Evolutionary conservation across 2,329 filamentous ascomycete species (phyloP).

Genomic region (Penicillium vulpinum): DNA sequence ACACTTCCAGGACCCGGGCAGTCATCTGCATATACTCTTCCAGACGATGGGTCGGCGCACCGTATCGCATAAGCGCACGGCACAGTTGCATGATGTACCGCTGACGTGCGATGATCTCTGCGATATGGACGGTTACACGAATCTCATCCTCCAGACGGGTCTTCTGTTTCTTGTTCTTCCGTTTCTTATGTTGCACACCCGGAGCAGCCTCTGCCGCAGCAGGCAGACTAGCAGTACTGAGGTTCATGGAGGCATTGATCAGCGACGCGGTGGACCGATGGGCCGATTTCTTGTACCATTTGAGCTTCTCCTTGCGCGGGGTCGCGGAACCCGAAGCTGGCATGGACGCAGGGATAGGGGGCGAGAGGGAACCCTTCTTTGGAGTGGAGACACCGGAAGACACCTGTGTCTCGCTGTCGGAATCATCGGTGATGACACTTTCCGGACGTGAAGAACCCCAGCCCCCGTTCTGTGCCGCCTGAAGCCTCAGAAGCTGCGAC

Average conservation of each 20-base stretch:
- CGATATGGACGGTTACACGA: constrained; percentile 62
- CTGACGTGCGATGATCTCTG: constrained; percentile 74
- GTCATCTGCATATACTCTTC: constrained; percentile 93
- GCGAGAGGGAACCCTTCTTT: constrained; percentile 24
- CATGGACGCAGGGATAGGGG: constrained; percentile 19
- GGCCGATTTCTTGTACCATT: constrained; percentile 45
- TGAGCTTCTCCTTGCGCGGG: constrained; percentile 41
- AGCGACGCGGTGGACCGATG: constrained; percentile 42
- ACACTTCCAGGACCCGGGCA: constrained; percentile 80
- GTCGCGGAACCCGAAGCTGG: constrained; percentile 33
- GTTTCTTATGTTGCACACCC: constrained; percentile 5
- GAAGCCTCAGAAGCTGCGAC: constrained; percentile 69
- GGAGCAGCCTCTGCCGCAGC: constrained; percentile 25
- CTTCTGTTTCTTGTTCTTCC: constrained; percentile 30
- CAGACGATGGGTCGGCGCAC: constrained; percentile 86
- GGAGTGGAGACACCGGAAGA: constrained; percentile 33
- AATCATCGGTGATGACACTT: constrained; percentile 34
- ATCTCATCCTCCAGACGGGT: constrained; percentile 52
- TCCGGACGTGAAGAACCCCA: constrained; percentile 30
- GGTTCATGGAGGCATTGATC: constrained; percentile 39
- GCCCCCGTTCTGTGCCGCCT: constrained; percentile 52
- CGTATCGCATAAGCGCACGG: constrained; percentile 84
- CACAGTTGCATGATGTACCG: constrained; percentile 84
- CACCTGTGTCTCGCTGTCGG: constrained; percentile 30
- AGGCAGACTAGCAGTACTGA: constrained; percentile 36